Evolutionary conservation across 371 early-diverging fungal genomes (phyloP).

Genomic region (Mortierella sp.): DNA sequence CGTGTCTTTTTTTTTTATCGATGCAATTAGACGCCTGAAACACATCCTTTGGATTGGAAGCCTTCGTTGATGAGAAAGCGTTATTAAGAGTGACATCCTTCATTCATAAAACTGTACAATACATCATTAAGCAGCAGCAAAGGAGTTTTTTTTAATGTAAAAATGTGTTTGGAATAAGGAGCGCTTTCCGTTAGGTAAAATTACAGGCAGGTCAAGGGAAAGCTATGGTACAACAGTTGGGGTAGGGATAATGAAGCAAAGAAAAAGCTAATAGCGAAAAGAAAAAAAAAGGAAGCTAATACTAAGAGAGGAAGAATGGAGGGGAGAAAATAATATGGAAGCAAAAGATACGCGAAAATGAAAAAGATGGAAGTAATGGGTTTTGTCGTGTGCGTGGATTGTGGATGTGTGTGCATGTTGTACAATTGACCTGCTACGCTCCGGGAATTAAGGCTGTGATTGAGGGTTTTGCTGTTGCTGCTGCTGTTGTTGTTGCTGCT

Average conservation of each 20-base stretch:
- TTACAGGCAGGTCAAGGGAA: constrained; percentile 14
- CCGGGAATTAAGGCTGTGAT: constrained; percentile 14
- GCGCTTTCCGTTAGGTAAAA: constrained; percentile 6
- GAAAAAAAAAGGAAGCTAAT: constrained; percentile 8
- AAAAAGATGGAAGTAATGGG: not conserved
- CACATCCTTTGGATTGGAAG: constrained; percentile 35
- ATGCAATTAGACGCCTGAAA: constrained; percentile 13
- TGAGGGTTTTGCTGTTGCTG: constrained; percentile 21
- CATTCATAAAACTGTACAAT: constrained; percentile 52
- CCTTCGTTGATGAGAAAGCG: constrained; percentile 32
- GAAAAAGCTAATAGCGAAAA: constrained; percentile 5
- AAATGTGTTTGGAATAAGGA: constrained; percentile 30
- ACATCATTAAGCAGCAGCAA: not conserved
- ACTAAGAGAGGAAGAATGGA: constrained; percentile 4
- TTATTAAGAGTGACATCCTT: constrained; percentile 26
- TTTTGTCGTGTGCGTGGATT: not conserved
- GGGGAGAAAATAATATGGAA: constrained; percentile 1
- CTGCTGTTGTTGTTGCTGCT: not conserved
- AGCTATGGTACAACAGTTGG: constrained; percentile 8
- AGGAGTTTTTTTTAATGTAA: constrained; percentile 48
- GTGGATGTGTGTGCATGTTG: not conserved
- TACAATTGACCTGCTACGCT: constrained; percentile 21
- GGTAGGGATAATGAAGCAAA: constrained; percentile 8
- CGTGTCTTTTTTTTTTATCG: not conserved
- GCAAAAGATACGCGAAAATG: not conserved